Conservation (phyloP, 495 filamentous ascomycete genomes). For the Elasticomyces elasticus region DNA sequence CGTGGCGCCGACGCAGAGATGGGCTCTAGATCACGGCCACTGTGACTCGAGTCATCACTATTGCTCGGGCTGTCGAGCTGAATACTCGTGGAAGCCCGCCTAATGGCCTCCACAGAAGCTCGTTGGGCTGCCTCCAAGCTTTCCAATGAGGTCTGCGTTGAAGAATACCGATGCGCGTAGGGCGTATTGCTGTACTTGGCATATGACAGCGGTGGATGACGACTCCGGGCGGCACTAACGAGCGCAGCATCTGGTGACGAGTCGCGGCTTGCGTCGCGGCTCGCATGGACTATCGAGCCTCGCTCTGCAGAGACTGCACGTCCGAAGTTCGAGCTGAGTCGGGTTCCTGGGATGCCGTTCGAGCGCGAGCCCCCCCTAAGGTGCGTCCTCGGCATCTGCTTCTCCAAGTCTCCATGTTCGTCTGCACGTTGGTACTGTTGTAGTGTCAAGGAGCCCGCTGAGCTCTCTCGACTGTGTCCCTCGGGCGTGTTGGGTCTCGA, state of each 20-base stretch:
- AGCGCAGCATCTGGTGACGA: constrained; percentile 3
- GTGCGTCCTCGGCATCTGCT: neutral
- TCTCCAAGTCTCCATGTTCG: constrained; percentile 4
- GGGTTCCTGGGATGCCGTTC: constrained; percentile 3
- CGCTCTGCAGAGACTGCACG: constrained; percentile 26
- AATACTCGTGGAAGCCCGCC: constrained; percentile 16
- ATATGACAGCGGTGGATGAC: constrained; percentile 15
- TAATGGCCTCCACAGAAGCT: constrained; percentile 9
- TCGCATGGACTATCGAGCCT: constrained; percentile 9
- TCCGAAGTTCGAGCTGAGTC: constrained; percentile 21
- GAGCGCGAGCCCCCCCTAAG: neutral
- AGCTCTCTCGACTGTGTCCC: constrained; percentile 27
- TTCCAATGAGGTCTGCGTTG: constrained; percentile 23
- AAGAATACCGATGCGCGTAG: constrained; percentile 19
- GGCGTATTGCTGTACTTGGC: constrained; percentile 16
- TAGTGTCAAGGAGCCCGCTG: constrained; percentile 14
- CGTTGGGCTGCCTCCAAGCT: constrained; percentile 11
- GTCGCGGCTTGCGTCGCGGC: constrained; percentile 2
- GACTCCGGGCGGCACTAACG: neutral
- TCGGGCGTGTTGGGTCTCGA: constrained; percentile 54
- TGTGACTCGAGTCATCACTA: constrained; percentile 8
- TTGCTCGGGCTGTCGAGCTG: constrained; percentile 1
- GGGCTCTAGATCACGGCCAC: constrained; percentile 7
- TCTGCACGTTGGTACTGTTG: constrained; percentile 13
- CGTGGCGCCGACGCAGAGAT: constrained; percentile 16